Evolutionary conservation across 352 stramenopile species (phyloP).

Genomic region (Globisporangium cylindrosporum): DNA sequence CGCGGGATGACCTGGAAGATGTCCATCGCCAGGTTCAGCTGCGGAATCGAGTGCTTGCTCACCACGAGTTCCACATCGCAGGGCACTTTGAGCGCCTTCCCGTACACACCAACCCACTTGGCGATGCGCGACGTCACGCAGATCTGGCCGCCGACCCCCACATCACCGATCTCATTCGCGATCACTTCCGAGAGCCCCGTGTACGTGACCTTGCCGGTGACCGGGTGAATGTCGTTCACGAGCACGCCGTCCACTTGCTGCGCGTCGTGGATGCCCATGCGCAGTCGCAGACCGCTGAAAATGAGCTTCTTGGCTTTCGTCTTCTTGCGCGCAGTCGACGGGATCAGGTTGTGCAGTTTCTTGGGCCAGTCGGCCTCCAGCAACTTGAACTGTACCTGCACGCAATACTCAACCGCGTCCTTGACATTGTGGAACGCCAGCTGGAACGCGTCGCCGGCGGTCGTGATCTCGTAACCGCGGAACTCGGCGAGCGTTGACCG

Average conservation of each 20-base stretch:
- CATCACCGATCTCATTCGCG: slow-evolving; percentile 44
- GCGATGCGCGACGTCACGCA: slow-evolving; percentile 40
- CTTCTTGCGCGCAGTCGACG: slow-evolving; percentile 30
- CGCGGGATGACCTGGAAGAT: slow-evolving; percentile 37
- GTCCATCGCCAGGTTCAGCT: slow-evolving; percentile 35
- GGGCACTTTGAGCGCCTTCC: slow-evolving; percentile 15
- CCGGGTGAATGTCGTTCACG: slow-evolving; percentile 42
- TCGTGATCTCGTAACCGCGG: slow-evolving; percentile 61
- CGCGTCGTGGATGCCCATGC: slow-evolving; percentile 59
- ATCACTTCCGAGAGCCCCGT: slow-evolving; percentile 59
- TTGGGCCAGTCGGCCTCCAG: slow-evolving; percentile 39
- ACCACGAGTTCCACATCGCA: slow-evolving; percentile 32
- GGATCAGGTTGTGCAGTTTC: slow-evolving; percentile 38
- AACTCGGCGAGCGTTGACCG: slow-evolving; percentile 32
- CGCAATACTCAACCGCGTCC: slow-evolving; percentile 56
- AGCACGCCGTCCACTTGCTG: slow-evolving; percentile 40
- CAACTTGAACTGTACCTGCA: slow-evolving; percentile 48
- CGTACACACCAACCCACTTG: slow-evolving; percentile 36
- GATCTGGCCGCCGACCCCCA: slow-evolving; percentile 50
- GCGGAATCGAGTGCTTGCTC: slow-evolving; percentile 27
- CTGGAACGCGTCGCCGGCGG: slow-evolving; percentile 54
- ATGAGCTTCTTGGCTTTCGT: slow-evolving; percentile 40
- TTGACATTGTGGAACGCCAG: slow-evolving; percentile 54
- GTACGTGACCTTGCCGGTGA: slow-evolving; percentile 54
- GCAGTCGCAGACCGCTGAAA: slow-evolving; percentile 50